Evolutionary conservation across 352 stramenopile genomes (phyloP).

Genomic region (Pythium insidiosum): DNA sequence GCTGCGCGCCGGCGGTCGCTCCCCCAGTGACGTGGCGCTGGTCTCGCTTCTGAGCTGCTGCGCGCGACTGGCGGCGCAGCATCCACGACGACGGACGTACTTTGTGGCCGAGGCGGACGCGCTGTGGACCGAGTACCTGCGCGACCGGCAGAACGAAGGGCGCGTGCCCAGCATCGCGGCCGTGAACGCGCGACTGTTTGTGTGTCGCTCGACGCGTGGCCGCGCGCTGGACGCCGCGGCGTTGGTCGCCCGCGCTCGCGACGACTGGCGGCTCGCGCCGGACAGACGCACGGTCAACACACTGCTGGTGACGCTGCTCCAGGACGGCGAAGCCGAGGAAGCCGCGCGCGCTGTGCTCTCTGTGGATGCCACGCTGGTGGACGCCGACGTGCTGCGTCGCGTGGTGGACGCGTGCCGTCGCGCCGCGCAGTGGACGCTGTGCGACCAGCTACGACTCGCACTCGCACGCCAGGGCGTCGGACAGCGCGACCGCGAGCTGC

Average conservation of each 20-base stretch:
- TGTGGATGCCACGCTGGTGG: no score
- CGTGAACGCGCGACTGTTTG: conserved; percentile 56
- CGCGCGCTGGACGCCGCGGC: conserved; percentile 27
- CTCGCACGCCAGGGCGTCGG: conserved; percentile 5
- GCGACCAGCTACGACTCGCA: conserved; percentile 2
- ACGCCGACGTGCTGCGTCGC: conserved; percentile 12
- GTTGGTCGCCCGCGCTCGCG: conserved; percentile 14
- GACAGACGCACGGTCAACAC: conserved; percentile 35
- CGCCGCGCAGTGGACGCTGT: conserved; percentile 24
- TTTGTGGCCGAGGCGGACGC: conserved; percentile 23
- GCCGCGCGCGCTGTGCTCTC: no score
- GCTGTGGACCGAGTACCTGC: conserved; percentile 40
- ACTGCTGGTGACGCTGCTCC: conserved; percentile 35
- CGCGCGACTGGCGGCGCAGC: conserved; percentile 16
- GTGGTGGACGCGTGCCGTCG: conserved; percentile 47
- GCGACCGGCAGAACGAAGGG: conserved; percentile 7
- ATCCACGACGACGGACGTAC: conserved; percentile 16
- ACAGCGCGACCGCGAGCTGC: conserved; percentile 6
- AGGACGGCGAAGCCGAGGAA: conserved; percentile 15
- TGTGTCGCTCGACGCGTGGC: conserved; percentile 27
- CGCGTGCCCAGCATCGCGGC: conserved; percentile 32
- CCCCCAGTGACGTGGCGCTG: conserved; percentile 35
- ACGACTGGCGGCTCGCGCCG: conserved; percentile 26
- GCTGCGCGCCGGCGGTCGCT: conserved; percentile 23
- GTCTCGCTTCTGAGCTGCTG: conserved; percentile 65